Evolutionary conservation across 495 filamentous ascomycete genomes (phyloP).

Genomic region (Parathielavia appendiculata): DNA sequence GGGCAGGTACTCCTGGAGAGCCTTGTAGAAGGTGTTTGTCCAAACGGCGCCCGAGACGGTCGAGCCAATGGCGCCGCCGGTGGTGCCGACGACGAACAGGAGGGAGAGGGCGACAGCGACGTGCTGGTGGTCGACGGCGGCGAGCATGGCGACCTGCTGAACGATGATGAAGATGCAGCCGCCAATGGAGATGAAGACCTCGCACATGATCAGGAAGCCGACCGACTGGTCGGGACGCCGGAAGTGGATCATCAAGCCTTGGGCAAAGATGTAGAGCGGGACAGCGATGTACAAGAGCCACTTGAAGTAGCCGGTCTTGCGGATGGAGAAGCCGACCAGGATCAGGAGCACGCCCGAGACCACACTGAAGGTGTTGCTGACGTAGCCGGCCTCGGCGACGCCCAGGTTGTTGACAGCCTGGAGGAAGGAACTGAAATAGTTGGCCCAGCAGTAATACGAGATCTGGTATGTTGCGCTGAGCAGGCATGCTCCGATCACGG

Average conservation of each 20-base stretch:
- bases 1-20: slow-evolving; percentile 54
- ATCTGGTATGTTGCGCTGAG: slow-evolving; percentile 48
- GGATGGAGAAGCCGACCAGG: slow-evolving; percentile 56
- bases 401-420: slow-evolving; percentile 53
- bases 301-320: slow-evolving; percentile 55
- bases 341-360: slow-evolving; percentile 50
- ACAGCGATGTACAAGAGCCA: slow-evolving; percentile 52
- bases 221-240: slow-evolving; percentile 50
- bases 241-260: slow-evolving; percentile 70
- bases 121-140: slow-evolving; percentile 58
- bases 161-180: slow-evolving; percentile 54
- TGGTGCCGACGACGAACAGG: slow-evolving; percentile 57
- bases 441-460: slow-evolving; percentile 54
- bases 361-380: slow-evolving; percentile 43
- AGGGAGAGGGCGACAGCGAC: slow-evolving; percentile 61
- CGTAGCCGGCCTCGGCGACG: slow-evolving; percentile 46
- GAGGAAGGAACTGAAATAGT: slow-evolving; percentile 54
- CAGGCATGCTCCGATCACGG: slow-evolving; percentile 55
- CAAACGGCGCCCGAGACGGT: slow-evolving; percentile 60
- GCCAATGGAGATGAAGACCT: slow-evolving; percentile 72
- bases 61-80: slow-evolving; percentile 60
- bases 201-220: slow-evolving; percentile 65
- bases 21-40: slow-evolving; percentile 51
- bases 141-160: slow-evolving; percentile 61
- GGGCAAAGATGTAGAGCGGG: slow-evolving; percentile 55